These are phyloP conservation scores for Dendrobium nobile DNA, from an alignment of 106 monocot genomes.

Conservation along the genomic window DNA sequence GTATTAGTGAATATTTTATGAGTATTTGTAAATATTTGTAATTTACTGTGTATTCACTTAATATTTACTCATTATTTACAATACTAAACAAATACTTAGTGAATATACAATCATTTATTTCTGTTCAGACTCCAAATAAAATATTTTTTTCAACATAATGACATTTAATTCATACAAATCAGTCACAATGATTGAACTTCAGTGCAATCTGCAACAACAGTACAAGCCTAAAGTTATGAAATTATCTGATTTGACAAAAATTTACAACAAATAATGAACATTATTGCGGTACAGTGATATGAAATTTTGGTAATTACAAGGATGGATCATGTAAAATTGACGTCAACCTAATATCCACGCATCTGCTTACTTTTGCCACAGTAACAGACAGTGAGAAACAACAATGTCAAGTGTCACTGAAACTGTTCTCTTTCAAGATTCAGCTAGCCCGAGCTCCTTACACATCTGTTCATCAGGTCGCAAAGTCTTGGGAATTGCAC, in stretches of 20 bases:
- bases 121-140: background rate
- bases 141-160: background rate
- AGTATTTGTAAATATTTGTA: no score
- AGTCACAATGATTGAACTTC: background rate
- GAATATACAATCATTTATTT: no score
- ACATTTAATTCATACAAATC: background rate
- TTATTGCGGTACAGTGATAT: no score
- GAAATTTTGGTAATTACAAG: no score
- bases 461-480: constrained; percentile 48
- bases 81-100: no score
- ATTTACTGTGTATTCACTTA: no score
- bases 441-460: constrained; percentile 41
- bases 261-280: background rate
- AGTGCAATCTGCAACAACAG: background rate
- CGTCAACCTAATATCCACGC: no score
- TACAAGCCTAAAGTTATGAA: background rate
- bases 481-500: constrained; percentile 54
- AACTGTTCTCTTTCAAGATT: background rate
- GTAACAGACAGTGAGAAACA: background rate
- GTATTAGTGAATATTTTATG: no score
- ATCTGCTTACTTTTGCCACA: no score
- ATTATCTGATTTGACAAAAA: background rate
- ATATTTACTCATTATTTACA: no score
- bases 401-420: background rate
- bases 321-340: no score